Conservation (phyloP, 495 filamentous ascomycete genomes). For the Talaromyces proteolyticus region DNA sequence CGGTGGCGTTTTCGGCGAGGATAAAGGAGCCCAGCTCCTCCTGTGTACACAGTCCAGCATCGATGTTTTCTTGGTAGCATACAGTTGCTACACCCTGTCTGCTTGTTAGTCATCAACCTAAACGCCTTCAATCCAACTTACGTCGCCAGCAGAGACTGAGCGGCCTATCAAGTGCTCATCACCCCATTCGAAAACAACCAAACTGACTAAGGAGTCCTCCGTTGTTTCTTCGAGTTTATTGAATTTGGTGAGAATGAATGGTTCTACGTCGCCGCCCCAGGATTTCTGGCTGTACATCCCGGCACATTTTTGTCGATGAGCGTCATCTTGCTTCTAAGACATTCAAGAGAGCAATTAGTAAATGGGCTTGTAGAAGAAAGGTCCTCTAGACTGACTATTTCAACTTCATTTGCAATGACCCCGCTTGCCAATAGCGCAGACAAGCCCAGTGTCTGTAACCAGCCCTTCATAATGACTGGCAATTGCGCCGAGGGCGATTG, state of each 20-base stretch:
- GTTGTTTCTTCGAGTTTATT: constrained; percentile 46
- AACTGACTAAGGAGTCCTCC: constrained; percentile 70
- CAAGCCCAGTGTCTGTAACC: constrained; percentile 41
- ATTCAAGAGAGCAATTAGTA: constrained; percentile 5
- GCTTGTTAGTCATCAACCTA: constrained; percentile 11
- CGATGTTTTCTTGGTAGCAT: constrained; percentile 64
- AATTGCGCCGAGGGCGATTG: not conserved
- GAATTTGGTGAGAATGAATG: constrained; percentile 83
- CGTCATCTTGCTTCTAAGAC: constrained; percentile 62
- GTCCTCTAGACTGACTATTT: constrained; percentile 44
- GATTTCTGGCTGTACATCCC: constrained; percentile 92
- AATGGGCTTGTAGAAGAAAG: not conserved
- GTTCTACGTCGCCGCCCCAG: constrained; percentile 86
- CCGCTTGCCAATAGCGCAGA: constrained; percentile 45
- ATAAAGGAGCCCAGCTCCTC: constrained; percentile 83
- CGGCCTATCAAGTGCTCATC: constrained; percentile 75
- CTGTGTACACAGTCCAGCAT: constrained; percentile 61
- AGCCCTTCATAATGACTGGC: constrained; percentile 44
- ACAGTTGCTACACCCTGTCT: constrained; percentile 59
- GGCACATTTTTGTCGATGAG: constrained; percentile 81
- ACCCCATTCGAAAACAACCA: constrained; percentile 92
- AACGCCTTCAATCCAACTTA: constrained; percentile 10
- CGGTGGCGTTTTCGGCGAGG: constrained; percentile 64
- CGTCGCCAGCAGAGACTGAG: constrained; percentile 25
- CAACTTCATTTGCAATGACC: constrained; percentile 55